Percentiles rank a stretch among this genome's conserved stretches.
These are phyloP conservation scores for Penicillium sp. DNA, from an alignment of 2,329 filamentous ascomycete genomes.

Conservation along the genomic window DNA sequence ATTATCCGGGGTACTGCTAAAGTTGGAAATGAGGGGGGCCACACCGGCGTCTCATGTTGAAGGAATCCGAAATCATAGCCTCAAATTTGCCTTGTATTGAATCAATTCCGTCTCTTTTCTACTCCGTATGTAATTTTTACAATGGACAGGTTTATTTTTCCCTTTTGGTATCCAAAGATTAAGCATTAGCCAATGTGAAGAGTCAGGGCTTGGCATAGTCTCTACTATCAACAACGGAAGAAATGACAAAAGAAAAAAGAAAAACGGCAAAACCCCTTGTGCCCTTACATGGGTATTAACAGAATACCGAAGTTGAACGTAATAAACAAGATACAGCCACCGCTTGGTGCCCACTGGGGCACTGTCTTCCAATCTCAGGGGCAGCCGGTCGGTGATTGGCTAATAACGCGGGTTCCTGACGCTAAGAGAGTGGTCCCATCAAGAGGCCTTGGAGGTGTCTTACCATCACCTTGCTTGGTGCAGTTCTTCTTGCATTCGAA, in stretches of 20 bases:
- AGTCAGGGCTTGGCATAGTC: neutral
- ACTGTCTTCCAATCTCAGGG: constrained; percentile 15
- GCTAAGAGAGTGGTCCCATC: constrained; percentile 13
- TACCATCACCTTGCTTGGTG: constrained; percentile 18
- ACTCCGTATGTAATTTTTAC: neutral
- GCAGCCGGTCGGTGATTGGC: constrained; percentile 22
- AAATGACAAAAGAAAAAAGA: neutral
- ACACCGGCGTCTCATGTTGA: constrained; percentile 11
- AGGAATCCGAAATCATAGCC: constrained; percentile 1
- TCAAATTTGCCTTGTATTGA: neutral
- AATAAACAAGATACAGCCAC: constrained; percentile 1
- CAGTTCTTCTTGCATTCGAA: neutral
- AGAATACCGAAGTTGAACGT: neutral
- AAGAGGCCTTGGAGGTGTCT: constrained; percentile 9
- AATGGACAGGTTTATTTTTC: no score
- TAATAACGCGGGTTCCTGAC: constrained; percentile 27
- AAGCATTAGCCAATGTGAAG: constrained; percentile 5
- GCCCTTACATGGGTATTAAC: constrained; percentile 5
- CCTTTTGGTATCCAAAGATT: neutral
- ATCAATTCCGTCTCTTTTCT: neutral
- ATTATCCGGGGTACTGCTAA: neutral
- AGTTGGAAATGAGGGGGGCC: constrained; percentile 5
- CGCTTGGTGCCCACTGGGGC: neutral
- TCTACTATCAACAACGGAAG: neutral
- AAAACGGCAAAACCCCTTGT: neutral